These are phyloP conservation scores for Zygoascus biomembranicola DNA, from an alignment of 805 yeast genomes.

Conservation along the genomic window DNA sequence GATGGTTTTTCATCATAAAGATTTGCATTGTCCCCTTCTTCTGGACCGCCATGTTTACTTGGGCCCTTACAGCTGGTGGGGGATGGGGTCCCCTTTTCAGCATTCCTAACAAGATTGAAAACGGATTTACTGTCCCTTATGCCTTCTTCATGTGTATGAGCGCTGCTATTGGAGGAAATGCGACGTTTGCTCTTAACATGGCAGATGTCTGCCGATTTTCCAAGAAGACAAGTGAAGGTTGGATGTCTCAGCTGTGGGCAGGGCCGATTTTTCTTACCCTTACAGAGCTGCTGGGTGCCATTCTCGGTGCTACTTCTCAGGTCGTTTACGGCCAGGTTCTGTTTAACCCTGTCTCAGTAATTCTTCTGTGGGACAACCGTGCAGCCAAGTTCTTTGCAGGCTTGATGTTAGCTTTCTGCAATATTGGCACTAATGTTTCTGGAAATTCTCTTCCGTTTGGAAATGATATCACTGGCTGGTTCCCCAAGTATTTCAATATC, in stretches of 20 bases:
- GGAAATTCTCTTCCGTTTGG: conserved; percentile 45
- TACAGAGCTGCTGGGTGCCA: conserved; percentile 39
- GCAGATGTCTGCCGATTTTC: conserved; percentile 44
- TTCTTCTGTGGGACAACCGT: conserved; percentile 29
- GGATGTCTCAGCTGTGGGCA: conserved; percentile 20
- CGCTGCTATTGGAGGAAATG: conserved; percentile 40
- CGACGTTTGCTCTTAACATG: conserved; percentile 41
- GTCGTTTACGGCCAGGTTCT: conserved; percentile 33
- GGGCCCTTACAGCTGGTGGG: conserved; percentile 38
- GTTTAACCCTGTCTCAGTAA: conserved; percentile 40
- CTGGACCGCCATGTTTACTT: conserved; percentile 37
- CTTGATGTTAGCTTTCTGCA: conserved; percentile 33
- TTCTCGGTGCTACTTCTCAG: conserved; percentile 37
- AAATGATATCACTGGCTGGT: conserved; percentile 39
- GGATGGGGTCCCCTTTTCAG: conserved; percentile 38
- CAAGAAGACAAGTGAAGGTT: conserved; percentile 20
- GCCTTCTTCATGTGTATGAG: conserved; percentile 37
- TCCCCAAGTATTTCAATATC: conserved; percentile 39
- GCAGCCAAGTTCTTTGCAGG: conserved; percentile 36
- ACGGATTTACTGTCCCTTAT: conserved; percentile 37
- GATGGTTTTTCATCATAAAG: conserved; percentile 39
- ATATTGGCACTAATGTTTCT: conserved; percentile 38
- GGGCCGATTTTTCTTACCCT: conserved; percentile 38
- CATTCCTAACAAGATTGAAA: conserved; percentile 23
- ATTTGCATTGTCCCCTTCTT: conserved; percentile 38